phyloP scores from a whole-genome alignment of 2,329 filamentous ascomycete species.

The Xylaria arbuscula region DNA sequence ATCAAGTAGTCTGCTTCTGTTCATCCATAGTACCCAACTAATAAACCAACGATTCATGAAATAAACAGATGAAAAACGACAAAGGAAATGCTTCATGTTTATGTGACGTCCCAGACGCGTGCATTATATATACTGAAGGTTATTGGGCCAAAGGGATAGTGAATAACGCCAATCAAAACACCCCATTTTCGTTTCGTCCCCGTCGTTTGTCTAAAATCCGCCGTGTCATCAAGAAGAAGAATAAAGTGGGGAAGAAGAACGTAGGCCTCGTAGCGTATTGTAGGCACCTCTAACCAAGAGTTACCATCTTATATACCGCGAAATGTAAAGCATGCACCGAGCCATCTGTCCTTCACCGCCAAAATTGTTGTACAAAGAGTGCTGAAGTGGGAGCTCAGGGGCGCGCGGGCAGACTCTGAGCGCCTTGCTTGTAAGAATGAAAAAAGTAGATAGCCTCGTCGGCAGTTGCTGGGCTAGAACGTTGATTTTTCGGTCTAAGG shows the following conservation, averaged over 20 bases:
- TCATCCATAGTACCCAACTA: slow-evolving; percentile 27
- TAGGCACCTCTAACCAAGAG: slow-evolving; percentile 44
- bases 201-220: slow-evolving; percentile 46
- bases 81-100: slow-evolving; percentile 38
- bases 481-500: slow-evolving; percentile 25
- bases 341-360: slow-evolving; percentile 36
- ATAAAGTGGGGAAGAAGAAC: slow-evolving; percentile 39
- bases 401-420: slow-evolving; percentile 36
- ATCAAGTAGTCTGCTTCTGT: slow-evolving; percentile 31
- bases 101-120: slow-evolving; percentile 42
- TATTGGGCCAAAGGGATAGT: slow-evolving; percentile 35
- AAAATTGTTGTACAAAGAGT: slow-evolving; percentile 47
- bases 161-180: slow-evolving; percentile 40
- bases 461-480: slow-evolving; percentile 15
- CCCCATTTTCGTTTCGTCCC: slow-evolving; percentile 35
- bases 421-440: slow-evolving; percentile 39
- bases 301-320: slow-evolving; percentile 34
- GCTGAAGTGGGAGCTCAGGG: slow-evolving; percentile 35
- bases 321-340: slow-evolving; percentile 37
- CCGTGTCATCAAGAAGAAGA: slow-evolving; percentile 43
- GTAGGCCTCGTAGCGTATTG: slow-evolving; percentile 44
- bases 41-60: slow-evolving; percentile 25
- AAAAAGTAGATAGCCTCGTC: slow-evolving; percentile 30
- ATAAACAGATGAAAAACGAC: slow-evolving; percentile 32
- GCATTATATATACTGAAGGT: slow-evolving; percentile 46